Evolutionary conservation across 495 filamentous ascomycete genomes (phyloP).

Genomic region (Aspergillus saccharolyticus): DNA sequence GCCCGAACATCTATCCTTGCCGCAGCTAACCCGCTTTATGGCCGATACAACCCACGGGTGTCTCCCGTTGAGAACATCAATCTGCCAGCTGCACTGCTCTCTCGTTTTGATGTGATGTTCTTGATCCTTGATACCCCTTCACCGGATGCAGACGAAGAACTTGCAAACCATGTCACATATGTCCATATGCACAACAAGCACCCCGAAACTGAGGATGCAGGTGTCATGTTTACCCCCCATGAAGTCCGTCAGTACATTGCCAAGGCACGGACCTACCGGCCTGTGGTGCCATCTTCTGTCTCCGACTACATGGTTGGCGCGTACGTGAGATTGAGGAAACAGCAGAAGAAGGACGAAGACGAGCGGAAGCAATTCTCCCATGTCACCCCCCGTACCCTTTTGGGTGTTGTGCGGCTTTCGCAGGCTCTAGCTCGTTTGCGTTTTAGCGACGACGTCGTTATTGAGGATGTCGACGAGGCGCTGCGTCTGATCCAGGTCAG

Average conservation of each 20-base stretch:
- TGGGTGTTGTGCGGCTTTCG: slow-evolving; percentile 86
- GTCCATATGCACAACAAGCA: slow-evolving; percentile 97
- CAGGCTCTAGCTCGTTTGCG: slow-evolving; percentile 93
- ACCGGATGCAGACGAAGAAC: slow-evolving; percentile 81
- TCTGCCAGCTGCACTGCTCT: slow-evolving; percentile 88
- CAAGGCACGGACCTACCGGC: slow-evolving; percentile 81
- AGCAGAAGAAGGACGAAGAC: slow-evolving; percentile 83
- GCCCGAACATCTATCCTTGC: slow-evolving; percentile 96
- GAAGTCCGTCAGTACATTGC: slow-evolving; percentile 96
- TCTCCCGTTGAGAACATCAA: slow-evolving; percentile 99
- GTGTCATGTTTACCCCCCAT: slow-evolving; percentile 76
- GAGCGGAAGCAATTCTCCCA: slow-evolving; percentile 87
- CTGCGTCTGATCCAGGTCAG: slow-evolving; percentile 84
- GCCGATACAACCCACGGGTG: slow-evolving; percentile 94
- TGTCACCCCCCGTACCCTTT: slow-evolving; percentile 84
- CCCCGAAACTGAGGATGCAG: slow-evolving; percentile 64
- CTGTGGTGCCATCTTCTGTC: slow-evolving; percentile 73
- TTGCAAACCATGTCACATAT: slow-evolving; percentile 93
- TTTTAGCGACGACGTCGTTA: slow-evolving; percentile 74
- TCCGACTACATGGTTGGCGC: slow-evolving; percentile 95
- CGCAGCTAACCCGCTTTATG: slow-evolving; percentile 94
- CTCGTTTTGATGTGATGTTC: slow-evolving; percentile 95
- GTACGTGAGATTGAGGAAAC: slow-evolving; percentile 85
- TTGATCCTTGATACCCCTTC: slow-evolving; percentile 90
- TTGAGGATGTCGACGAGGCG: slow-evolving; percentile 94